Conservation (phyloP, 2,329 filamentous ascomycete genomes). For the Diaporthe humulicola region DNA sequence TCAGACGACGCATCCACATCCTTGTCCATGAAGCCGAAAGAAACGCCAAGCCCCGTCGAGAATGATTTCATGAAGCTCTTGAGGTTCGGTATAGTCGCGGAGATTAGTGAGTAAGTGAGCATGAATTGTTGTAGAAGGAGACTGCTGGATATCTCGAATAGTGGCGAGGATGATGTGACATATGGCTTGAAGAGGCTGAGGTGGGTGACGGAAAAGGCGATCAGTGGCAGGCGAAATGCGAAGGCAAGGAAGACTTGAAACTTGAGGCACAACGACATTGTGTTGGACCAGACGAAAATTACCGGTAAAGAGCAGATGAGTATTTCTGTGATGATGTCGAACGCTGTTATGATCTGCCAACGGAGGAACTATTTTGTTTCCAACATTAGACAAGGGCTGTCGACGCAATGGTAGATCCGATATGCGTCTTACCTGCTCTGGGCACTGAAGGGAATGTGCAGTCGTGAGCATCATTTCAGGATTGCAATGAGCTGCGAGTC, state of each 20-base stretch:
- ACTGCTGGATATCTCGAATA: constrained; percentile 39
- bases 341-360: constrained; percentile 38
- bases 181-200: constrained; percentile 38
- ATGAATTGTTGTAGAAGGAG: constrained; percentile 42
- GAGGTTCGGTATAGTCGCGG: constrained; percentile 44
- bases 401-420: background rate
- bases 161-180: constrained; percentile 35
- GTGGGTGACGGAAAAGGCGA: constrained; percentile 38
- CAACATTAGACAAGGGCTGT: background rate
- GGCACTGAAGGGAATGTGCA: background rate
- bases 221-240: constrained; percentile 42
- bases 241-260: constrained; percentile 42
- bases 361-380: constrained; percentile 17
- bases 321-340: constrained; percentile 42
- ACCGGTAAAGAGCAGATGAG: constrained; percentile 40
- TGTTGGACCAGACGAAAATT: constrained; percentile 38
- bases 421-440: constrained; percentile 12
- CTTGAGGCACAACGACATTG: constrained; percentile 41
- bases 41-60: constrained; percentile 28
- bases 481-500: constrained; percentile 14
- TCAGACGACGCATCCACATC: background rate
- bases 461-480: background rate
- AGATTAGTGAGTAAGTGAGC: constrained; percentile 42
- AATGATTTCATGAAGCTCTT: constrained; percentile 44
- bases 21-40: constrained; percentile 17